Evolutionary conservation across 2,329 filamentous ascomycete genomes (phyloP), one percentile per base, ranked within the genome.

Genomic region (Pseudogymnoascus sp.): DNA sequence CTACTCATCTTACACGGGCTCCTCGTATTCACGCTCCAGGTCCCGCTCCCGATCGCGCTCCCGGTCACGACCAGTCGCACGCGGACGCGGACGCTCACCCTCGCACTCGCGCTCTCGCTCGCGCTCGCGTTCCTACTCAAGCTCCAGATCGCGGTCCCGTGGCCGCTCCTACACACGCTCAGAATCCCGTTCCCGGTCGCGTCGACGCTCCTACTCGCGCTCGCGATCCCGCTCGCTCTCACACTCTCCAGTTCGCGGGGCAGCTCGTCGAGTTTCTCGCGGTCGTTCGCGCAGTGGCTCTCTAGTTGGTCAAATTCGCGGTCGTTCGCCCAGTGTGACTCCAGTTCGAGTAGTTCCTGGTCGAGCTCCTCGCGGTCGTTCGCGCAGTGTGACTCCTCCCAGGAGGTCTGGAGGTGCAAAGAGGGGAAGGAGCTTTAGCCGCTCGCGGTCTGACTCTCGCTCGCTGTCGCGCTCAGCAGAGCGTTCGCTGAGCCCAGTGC

Each of bases 1-100:
- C 74, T 93, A 92, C 71, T 91, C 87, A 0, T 91, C 88, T 17
- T 89, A 90, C 70, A 83, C 82, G 0, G 80, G 81, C 47, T 85
- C 83, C 5, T 84, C 81, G 10, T 84, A 84, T 71, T 85, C 81
- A 3, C 76, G 72, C 50, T 74, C 72, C 36, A 66, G 68, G 8
- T 71, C 68, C 9, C 63, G 66, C 15, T 70, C 68, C 8, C 64
- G 63, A n/a, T 61, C 57, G 17, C 60, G 60, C 13, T 63, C 61
- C 26, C 64, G 66, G 37, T 64, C 66, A 5, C 66, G 62, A 41
- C 63, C 47, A 47, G 15, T 61, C 8, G 58, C 60, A 17, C 62
- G 66, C 41, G 61, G 64, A 59, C 67, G 68, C 13, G 66, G 66
- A 2, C n/a, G 61, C 2, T 68, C 67, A 33, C 61, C 63, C 62